Conservation (phyloP, 2,329 filamentous ascomycete genomes). For the Catunica adiposa region DNA sequence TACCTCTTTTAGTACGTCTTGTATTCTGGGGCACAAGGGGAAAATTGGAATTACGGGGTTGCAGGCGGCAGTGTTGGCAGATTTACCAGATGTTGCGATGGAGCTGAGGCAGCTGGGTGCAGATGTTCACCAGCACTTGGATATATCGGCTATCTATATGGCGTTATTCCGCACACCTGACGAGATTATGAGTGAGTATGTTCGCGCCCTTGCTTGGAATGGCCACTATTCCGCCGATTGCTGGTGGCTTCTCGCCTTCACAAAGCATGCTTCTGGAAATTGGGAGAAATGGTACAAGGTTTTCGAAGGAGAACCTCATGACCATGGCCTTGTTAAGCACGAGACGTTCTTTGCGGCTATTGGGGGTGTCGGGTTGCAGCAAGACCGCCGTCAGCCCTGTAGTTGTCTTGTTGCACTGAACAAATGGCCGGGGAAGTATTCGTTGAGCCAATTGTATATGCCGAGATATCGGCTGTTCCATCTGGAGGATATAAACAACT, state of each 20-base stretch:
- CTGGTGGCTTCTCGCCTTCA: not conserved
- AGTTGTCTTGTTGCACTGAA: too few relatives aligned
- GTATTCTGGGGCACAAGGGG: not conserved
- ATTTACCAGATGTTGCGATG: not conserved
- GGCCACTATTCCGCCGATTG: not conserved
- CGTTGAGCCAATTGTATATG: too few relatives aligned
- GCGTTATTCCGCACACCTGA: not conserved
- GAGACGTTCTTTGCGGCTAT: not conserved
- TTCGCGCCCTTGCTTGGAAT: not conserved
- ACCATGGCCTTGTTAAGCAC: not conserved
- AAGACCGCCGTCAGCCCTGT: too few relatives aligned
- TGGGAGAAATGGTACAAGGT: not conserved
- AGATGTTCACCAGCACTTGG: not conserved
- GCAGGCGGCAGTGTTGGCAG: not conserved
- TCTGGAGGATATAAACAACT: too few relatives aligned
- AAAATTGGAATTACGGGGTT: not conserved
- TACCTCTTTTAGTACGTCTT: not conserved
- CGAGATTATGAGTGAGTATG: not conserved
- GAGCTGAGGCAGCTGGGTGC: not conserved
- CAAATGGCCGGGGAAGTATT: too few relatives aligned
- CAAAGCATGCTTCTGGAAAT: not conserved
- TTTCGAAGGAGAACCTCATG: not conserved
- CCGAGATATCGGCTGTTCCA: too few relatives aligned
- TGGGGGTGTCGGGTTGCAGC: not conserved
- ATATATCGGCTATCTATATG: not conserved